Percentiles rank a stretch among this genome's conserved stretches.
Conservation (phyloP, 148 eudicot species). For the Fagopyrum tataricum region DNA sequence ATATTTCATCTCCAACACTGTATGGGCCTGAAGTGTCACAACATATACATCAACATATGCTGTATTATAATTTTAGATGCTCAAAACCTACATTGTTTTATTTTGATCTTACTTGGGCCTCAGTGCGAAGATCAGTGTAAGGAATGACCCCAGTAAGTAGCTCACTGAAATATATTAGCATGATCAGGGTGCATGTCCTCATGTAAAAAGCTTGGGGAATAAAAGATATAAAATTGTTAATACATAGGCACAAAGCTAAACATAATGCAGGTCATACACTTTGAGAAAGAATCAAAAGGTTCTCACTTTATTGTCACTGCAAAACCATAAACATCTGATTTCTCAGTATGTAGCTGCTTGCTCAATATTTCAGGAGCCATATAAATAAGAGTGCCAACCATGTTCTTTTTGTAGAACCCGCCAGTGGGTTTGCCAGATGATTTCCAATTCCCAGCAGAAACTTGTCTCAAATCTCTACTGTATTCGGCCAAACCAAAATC, state of each 20-base stretch:
- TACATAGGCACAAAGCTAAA: not conserved
- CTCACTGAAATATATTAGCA: slow-evolving; percentile 56
- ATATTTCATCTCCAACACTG: slow-evolving; percentile 98
- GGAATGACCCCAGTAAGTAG: slow-evolving; percentile 95
- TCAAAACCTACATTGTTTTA: not conserved
- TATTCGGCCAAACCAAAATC: slow-evolving; percentile 98
- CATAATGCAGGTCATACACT: not conserved
- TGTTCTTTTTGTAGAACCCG: slow-evolving; percentile 91
- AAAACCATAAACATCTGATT: slow-evolving; percentile 93
- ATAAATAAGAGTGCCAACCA: slow-evolving; percentile 96
- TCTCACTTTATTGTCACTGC: slow-evolving; percentile 85
- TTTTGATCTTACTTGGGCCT: slow-evolving; percentile 65
- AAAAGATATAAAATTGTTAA: not conserved
- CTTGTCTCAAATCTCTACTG: slow-evolving; percentile 53
- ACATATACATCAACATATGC: slow-evolving; percentile 8
- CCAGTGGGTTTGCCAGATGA: slow-evolving; percentile 98
- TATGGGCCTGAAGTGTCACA: slow-evolving; percentile 65
- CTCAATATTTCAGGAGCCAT: slow-evolving; percentile 98
- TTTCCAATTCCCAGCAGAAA: slow-evolving; percentile 65
- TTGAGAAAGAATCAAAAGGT: slow-evolving; percentile 10
- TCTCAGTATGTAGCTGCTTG: slow-evolving; percentile 78
- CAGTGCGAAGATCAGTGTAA: slow-evolving; percentile 92
- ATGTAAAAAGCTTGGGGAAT: not conserved
- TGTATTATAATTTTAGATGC: not conserved
- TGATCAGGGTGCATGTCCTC: not conserved